Evolutionary conservation across 305 asterid species (phyloP), one percentile per base, ranked within the genome.

Genomic region (Nicotiana rustica): DNA sequence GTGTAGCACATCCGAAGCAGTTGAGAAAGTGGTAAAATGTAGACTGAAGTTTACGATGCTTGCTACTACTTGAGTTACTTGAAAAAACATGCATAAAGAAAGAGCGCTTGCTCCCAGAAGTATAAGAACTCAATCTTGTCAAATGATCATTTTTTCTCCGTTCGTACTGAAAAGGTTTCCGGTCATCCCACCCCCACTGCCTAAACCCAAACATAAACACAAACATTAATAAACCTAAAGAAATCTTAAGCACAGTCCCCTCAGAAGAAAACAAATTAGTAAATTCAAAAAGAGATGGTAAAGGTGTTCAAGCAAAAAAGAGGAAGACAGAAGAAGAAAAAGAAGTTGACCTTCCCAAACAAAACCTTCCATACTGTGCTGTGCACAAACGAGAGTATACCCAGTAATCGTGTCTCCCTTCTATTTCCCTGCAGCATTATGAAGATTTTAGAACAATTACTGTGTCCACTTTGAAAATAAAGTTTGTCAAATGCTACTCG

Each of bases 311-410:
- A 55, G 41, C 57, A 61, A 49, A 67, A 59, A 14, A 15, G 33
- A 33, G 56, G 29, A 21, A 71, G 71, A 78, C 41, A 17, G 73
- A 84, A 56, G 31, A 38, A 14, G 15, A 67, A 82, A 66, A 21
- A 33, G 36, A 19, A 12, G 44, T 87, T 31, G 81, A 93, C 97
- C 95, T 93, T 93, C 78, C 97, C 97, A 81, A 93, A 91, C 85
- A 93, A 88, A 84, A 91, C 93, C 88, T 93, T 93, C 97, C 99
- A 96, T 77, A 96, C 98, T 13, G 99, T 94, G 89, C 95, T 96
- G 84, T 96, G 99, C 79, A 96, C 96, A 89, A 96, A 96, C 66
- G 99, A 96, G 56, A 96, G 86, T 77, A 96, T 96, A 69, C 99
- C 98, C 90, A 94, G 84, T 38, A 96, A 86, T 44, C 98, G 86